Conservation (phyloP, 2,329 filamentous ascomycete species). For the Cladophialophora carrionii region DNA sequence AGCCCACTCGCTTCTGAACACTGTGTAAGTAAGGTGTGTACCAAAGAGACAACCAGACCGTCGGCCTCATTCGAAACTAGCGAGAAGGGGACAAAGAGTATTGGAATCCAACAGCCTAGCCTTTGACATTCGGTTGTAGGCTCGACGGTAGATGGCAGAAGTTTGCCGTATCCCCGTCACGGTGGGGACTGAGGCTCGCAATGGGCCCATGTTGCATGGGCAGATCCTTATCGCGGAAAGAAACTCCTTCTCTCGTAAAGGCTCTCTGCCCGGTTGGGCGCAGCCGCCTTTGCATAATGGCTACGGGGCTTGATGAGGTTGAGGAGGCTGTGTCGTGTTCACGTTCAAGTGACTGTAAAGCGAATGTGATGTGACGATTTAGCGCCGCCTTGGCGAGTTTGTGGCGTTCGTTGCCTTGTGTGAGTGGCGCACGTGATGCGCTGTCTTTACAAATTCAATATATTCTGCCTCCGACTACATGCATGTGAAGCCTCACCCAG, state of each 20-base stretch:
- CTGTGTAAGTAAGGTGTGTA: background rate
- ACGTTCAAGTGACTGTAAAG: background rate
- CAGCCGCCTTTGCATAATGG: background rate
- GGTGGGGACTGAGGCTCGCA: background rate
- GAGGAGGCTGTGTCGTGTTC: background rate
- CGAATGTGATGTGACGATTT: background rate
- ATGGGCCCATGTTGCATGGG: no score
- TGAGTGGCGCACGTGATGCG: background rate
- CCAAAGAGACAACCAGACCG: background rate
- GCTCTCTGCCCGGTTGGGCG: background rate
- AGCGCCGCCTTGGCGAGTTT: background rate
- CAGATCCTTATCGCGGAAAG: no score
- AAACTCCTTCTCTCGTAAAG: background rate
- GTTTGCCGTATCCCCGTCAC: background rate
- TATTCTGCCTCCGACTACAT: background rate
- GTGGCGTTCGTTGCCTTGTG: background rate
- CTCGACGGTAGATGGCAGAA: background rate
- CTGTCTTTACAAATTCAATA: background rate
- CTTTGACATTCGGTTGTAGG: background rate
- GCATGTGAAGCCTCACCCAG: background rate
- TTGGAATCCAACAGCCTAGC: background rate
- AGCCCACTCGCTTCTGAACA: background rate
- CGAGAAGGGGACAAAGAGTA: background rate
- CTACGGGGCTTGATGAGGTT: background rate
- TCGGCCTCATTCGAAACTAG: background rate